Evolutionary conservation across 2,329 filamentous ascomycete species (phyloP), one percentile per base, ranked within the genome.

Genomic region (Cryphonectria parasitica): DNA sequence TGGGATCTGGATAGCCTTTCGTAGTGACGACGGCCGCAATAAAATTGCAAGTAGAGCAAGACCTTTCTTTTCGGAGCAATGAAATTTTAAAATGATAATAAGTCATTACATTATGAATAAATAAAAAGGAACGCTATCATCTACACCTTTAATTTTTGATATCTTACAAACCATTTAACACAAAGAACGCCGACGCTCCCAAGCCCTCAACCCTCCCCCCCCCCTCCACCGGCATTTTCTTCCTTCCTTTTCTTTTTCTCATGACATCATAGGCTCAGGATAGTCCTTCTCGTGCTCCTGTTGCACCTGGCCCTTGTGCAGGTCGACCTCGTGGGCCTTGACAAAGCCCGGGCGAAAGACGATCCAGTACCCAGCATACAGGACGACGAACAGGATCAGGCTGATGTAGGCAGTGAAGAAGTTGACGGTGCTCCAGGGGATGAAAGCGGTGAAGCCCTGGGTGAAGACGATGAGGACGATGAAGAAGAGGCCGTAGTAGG

Each of bases 381-480:
- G 79, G 66, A 83, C 54, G 52, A 78, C 80, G 31, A 76, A 68
- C 22, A 75, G 70, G 4, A 74, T 74, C 25, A 76, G 64, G 3
- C 73, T 75, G 52, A 83, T 73, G 70, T 83, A 83, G 56, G 78
- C 77, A 68, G 81, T 77, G 71, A 83, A 82, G 71, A 84, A 84
- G 66, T 79, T 73, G 8, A 80, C 79, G 39, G 75, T 78, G 74
- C 82, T 83, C 0, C 72, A 72, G n/a, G 81, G 79, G 58, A 85
- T 80, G 73, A 82, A 84, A 0, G 81, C 77, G 8, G 79, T 79
- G 74, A 84, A 85, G 1, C 82, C 83, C 70, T 83, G 83, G 17
- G 82, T 83, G 61, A 84, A 68, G 61, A 83, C 82, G 43, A 85
- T 82, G 28, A 84, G 72, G 52, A 78, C 64, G 75, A 82, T 82